A percentile compares a stretch with the other conserved stretches of the same genome.
These are phyloP conservation scores for Tetracladium setigerum DNA, from an alignment of 495 filamentous ascomycete genomes.

Conservation along the genomic window DNA sequence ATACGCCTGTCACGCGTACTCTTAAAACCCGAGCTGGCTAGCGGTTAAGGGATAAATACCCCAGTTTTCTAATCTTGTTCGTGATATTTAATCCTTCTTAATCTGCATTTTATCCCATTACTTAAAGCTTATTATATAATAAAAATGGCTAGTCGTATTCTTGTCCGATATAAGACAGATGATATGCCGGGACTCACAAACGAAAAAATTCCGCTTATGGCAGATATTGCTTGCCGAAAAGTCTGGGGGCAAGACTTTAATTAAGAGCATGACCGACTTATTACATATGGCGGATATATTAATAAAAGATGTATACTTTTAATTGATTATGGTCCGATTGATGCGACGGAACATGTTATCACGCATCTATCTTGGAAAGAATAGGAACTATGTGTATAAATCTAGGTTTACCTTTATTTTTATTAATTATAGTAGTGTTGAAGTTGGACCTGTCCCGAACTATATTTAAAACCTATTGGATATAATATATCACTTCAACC, in stretches of 20 bases:
- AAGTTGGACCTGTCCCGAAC: too few relatives aligned
- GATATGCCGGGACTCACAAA: slow-evolving; percentile 1
- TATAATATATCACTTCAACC: neutral
- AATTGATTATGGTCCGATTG: neutral
- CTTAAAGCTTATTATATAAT: too few relatives aligned
- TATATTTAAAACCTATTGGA: too few relatives aligned
- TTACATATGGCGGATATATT: slow-evolving; percentile 1
- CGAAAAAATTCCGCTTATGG: neutral
- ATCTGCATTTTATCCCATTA: too few relatives aligned
- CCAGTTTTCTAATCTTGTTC: too few relatives aligned
- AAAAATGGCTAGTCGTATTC: slow-evolving; percentile 8
- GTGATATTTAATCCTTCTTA: too few relatives aligned
- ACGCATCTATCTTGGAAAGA: neutral
- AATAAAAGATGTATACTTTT: slow-evolving; percentile 1
- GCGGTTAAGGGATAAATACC: too few relatives aligned
- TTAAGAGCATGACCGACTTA: neutral
- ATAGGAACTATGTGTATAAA: slow-evolving; percentile 1
- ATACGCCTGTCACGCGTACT: too few relatives aligned
- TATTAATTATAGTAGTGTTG: too few relatives aligned
- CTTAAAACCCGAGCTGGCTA: too few relatives aligned
- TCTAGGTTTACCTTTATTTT: neutral
- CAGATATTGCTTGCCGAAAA: slow-evolving; percentile 4
- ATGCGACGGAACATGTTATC: neutral
- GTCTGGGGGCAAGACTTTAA: slow-evolving; percentile 2
- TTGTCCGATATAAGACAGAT: slow-evolving; percentile 3